Conservation (phyloP, 805 yeast genomes). For the Hanseniaspora occidentalis region DNA sequence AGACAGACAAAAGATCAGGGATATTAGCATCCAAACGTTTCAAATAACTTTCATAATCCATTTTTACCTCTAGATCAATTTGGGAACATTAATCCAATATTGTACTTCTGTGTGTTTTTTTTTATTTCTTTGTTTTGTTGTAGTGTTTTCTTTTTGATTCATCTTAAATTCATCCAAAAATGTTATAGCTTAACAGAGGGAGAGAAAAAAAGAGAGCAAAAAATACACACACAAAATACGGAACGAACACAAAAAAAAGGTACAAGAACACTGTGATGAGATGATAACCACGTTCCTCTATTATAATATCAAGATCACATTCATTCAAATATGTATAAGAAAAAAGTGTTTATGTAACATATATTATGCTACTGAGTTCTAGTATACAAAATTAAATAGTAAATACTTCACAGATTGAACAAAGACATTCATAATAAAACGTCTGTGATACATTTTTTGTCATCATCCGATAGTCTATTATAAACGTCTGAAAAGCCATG, state of each 20-base stretch:
- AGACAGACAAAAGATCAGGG: conserved; percentile 48
- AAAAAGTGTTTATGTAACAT: no score
- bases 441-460: conserved; percentile 41
- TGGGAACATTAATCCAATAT: no score
- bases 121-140: neutral
- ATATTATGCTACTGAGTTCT: no score
- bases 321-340: no score
- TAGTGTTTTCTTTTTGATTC: no score
- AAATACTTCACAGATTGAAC: no score
- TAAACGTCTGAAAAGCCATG: conserved; percentile 43
- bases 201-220: neutral
- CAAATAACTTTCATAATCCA: neutral
- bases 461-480: conserved; percentile 36
- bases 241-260: neutral
- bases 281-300: no score
- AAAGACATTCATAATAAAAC: conserved; percentile 31
- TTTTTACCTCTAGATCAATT: no score
- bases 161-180: no score
- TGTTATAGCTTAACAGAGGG: neutral
- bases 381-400: no score
- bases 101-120: no score
- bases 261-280: neutral
- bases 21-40: conserved; percentile 57
- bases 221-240: neutral
- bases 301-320: no score